A percentile compares a stretch with the other conserved stretches of the same genome.
Evolutionary conservation across 1,139 yeast genomes (phyloP).

Genomic region (Hansenula sp.): DNA sequence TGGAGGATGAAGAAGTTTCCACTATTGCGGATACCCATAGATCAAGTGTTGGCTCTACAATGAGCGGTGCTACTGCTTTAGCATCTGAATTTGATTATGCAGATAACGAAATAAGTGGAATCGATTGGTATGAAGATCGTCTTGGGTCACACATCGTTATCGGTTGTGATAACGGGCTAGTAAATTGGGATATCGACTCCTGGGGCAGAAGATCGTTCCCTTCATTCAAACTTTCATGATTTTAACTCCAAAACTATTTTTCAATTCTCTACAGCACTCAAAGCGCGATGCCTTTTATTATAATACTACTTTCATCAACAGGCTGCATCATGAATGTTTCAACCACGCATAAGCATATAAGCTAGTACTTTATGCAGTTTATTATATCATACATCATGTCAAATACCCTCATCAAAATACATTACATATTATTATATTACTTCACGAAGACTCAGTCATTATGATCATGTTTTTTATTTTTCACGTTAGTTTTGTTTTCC

Average conservation of each 20-base stretch:
- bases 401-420: too few species aligned
- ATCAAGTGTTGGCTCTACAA: neutral
- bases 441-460: too few species aligned
- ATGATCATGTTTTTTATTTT: neutral
- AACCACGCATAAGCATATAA: too few species aligned
- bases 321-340: too few species aligned
- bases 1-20: constrained; percentile 1
- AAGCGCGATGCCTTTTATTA: too few species aligned
- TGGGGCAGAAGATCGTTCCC: constrained; percentile 51
- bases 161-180: constrained; percentile 44
- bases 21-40: neutral
- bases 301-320: neutral
- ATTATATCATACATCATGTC: neutral
- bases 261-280: too few species aligned
- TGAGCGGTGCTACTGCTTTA: neutral
- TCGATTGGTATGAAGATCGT: constrained; percentile 39
- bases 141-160: constrained; percentile 39
- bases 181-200: constrained; percentile 46
- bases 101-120: constrained; percentile 43
- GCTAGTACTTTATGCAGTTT: too few species aligned
- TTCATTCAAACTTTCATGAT: constrained; percentile 21
- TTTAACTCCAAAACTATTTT: neutral
- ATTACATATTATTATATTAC: too few species aligned
- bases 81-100: constrained; percentile 20
- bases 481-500: too few species aligned